These are phyloP conservation scores for Colletotrichum kahawae DNA, from an alignment of 2,329 filamentous ascomycete species.

Conservation along the genomic window DNA sequence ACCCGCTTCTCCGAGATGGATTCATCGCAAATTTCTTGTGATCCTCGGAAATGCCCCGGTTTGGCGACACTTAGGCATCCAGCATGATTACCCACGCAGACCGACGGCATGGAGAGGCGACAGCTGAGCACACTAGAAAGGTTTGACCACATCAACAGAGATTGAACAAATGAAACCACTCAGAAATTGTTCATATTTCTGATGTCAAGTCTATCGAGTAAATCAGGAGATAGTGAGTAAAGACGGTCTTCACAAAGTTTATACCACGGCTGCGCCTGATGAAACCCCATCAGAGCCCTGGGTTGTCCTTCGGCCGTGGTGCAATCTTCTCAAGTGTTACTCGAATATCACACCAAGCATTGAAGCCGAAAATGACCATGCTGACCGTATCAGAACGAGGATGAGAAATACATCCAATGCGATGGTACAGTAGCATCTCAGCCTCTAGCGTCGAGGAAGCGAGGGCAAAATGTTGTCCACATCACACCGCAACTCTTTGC, in stretches of 20 bases:
- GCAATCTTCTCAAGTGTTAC: background rate
- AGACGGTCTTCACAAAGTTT: background rate
- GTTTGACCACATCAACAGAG: background rate
- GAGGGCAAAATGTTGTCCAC: background rate
- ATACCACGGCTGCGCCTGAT: background rate
- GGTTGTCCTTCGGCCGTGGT: background rate
- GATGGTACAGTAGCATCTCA: background rate
- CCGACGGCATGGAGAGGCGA: background rate
- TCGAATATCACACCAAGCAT: background rate
- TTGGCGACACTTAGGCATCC: background rate
- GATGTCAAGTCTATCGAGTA: background rate
- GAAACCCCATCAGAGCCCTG: background rate
- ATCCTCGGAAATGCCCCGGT: background rate
- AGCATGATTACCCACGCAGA: background rate
- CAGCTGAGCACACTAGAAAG: background rate
- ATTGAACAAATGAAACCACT: background rate
- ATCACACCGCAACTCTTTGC: background rate
- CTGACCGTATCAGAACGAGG: background rate
- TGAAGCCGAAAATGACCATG: background rate
- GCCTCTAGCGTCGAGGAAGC: background rate
- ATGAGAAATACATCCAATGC: background rate
- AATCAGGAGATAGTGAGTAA: background rate
- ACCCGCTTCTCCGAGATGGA: background rate
- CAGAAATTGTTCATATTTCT: background rate
- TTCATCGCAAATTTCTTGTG: background rate